These are phyloP conservation scores for Alternaria sp. DNA, from an alignment of 2,329 filamentous ascomycete species.

Conservation along the genomic window DNA sequence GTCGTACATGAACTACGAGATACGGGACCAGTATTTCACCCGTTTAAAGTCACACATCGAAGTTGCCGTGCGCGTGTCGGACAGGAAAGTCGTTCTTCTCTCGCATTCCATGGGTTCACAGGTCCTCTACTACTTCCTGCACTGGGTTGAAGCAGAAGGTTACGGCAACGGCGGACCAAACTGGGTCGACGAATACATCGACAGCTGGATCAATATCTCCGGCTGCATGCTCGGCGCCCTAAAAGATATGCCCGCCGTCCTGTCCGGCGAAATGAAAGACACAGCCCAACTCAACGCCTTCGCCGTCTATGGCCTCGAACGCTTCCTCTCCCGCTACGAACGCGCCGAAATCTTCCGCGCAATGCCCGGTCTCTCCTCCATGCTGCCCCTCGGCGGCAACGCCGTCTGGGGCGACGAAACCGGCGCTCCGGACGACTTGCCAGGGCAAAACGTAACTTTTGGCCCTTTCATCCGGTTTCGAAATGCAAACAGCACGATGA, in stretches of 20 bases:
- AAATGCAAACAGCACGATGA: conserved; percentile 59
- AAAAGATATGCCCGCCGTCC: conserved; percentile 86
- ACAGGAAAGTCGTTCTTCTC: conserved; percentile 81
- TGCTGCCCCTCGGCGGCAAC: conserved; percentile 93
- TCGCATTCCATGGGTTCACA: conserved; percentile 99
- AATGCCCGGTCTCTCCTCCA: conserved; percentile 95
- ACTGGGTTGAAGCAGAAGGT: conserved; percentile 80
- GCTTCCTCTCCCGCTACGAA: conserved; percentile 89
- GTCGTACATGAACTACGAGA: conserved; percentile 87
- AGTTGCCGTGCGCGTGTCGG: conserved; percentile 73
- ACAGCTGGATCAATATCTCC: conserved; percentile 97
- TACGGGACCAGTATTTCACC: conserved; percentile 92
- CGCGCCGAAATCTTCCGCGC: conserved; percentile 92
- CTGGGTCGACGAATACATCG: conserved; percentile 91
- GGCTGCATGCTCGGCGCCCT: conserved; percentile 96
- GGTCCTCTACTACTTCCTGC: conserved; percentile 84
- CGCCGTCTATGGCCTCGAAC: conserved; percentile 95
- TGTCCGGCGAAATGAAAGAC: conserved; percentile 98
- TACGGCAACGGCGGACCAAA: conserved; percentile 79
- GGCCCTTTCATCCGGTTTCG: conserved; percentile 88
- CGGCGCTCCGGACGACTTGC: conserved; percentile 86
- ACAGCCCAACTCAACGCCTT: conserved; percentile 96
- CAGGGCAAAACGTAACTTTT: conserved; percentile 74
- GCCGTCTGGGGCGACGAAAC: conserved; percentile 91
- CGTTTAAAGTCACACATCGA: conserved; percentile 90